A percentile compares a stretch with the other conserved stretches of the same genome.
phyloP scores from a whole-genome alignment of 371 early-diverging fungal genomes.

The Batkoa obscura region DNA sequence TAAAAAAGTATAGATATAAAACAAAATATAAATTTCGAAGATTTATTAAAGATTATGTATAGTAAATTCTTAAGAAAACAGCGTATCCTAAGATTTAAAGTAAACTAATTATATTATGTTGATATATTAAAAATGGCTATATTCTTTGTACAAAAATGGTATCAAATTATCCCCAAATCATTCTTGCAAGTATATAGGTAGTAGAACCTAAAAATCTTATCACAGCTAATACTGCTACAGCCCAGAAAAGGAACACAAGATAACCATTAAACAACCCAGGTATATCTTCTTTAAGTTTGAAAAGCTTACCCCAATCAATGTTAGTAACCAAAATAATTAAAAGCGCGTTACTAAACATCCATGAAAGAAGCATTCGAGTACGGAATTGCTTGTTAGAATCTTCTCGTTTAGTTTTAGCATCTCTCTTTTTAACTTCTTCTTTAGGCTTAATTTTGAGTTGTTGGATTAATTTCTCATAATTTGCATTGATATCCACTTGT shows the following conservation, averaged over 20 bases:
- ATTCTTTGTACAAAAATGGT: too few relatives aligned
- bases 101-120: too few relatives aligned
- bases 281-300: neutral
- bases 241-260: constrained; percentile 74
- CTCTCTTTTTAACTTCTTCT: constrained; percentile 35
- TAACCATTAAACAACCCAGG: constrained; percentile 15
- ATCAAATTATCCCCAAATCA: neutral
- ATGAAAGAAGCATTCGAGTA: constrained; percentile 57
- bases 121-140: too few relatives aligned
- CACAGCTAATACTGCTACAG: constrained; percentile 56
- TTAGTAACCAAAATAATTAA: constrained; percentile 35
- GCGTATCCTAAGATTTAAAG: too few relatives aligned
- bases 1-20: too few relatives aligned
- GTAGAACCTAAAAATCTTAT: constrained; percentile 64
- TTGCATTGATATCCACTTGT: constrained; percentile 50
- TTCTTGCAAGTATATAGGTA: constrained; percentile 33
- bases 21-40: too few relatives aligned
- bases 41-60: too few relatives aligned
- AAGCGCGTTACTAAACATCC: constrained; percentile 65
- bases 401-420: constrained; percentile 63
- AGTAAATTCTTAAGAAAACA: too few relatives aligned
- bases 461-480: constrained; percentile 45
- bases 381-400: constrained; percentile 82
- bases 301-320: neutral
- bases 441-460: constrained; percentile 25